Conservation (phyloP, 495 filamentous ascomycete genomes). For the Mytilinidion resinicola region DNA sequence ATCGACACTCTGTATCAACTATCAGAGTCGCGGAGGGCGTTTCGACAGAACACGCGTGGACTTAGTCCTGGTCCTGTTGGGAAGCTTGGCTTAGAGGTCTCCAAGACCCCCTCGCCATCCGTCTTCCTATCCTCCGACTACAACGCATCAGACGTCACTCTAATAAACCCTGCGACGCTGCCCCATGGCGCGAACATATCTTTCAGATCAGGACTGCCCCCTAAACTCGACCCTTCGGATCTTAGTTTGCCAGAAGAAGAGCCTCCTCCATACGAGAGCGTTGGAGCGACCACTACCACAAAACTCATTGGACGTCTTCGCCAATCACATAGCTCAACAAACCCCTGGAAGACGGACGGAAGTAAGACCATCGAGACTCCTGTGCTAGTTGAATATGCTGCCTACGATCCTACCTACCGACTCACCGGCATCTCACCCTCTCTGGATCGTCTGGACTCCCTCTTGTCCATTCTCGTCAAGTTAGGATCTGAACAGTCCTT, state of each 20-base stretch:
- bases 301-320: constrained; percentile 30
- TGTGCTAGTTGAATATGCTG: constrained; percentile 61
- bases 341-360: constrained; percentile 37
- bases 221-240: constrained; percentile 30
- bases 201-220: constrained; percentile 17
- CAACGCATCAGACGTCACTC: constrained; percentile 26
- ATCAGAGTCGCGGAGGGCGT: constrained; percentile 58
- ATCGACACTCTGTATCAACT: constrained; percentile 89
- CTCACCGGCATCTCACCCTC: constrained; percentile 57
- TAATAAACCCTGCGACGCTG: constrained; percentile 24
- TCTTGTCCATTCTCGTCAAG: constrained; percentile 48
- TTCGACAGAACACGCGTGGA: constrained; percentile 25
- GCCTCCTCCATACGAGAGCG: constrained; percentile 37
- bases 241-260: constrained; percentile 35
- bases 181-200: not conserved
- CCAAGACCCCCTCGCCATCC: constrained; percentile 16
- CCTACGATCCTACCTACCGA: constrained; percentile 57
- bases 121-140: constrained; percentile 26
- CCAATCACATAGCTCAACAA: constrained; percentile 32
- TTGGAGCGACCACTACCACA: constrained; percentile 29
- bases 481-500: constrained; percentile 47
- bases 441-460: constrained; percentile 56
- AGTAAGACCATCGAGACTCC: constrained; percentile 38
- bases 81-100: constrained; percentile 38
- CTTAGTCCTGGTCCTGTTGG: constrained; percentile 40